A percentile compares a stretch with the other conserved stretches of the same genome.
These are phyloP conservation scores for Coemansia sp. DNA, from an alignment of 192 early-diverging fungal species.

Conservation along the genomic window DNA sequence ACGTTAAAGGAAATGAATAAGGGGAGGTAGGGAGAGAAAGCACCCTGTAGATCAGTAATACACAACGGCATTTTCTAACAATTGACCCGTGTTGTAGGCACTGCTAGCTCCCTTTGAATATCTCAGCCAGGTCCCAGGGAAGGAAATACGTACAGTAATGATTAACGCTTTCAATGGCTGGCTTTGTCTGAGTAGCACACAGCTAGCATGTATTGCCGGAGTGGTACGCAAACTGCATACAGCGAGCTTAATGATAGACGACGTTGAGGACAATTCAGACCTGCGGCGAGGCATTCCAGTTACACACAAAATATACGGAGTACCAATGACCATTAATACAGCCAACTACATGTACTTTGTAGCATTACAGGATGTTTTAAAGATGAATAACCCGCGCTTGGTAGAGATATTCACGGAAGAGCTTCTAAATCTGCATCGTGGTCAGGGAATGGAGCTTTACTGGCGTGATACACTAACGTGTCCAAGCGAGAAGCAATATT, in stretches of 20 bases:
- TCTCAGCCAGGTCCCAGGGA: constrained; percentile 81
- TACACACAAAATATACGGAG: constrained; percentile 95
- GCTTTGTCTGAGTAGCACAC: constrained; percentile 70
- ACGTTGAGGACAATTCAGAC: constrained; percentile 91
- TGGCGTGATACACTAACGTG: constrained; percentile 91
- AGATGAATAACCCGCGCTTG: constrained; percentile 65
- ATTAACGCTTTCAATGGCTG: constrained; percentile 90
- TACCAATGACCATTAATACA: constrained; percentile 90
- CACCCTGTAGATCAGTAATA: background rate
- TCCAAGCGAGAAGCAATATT: constrained; percentile 88
- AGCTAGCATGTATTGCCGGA: constrained; percentile 70
- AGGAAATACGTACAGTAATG: constrained; percentile 88
- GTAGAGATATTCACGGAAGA: constrained; percentile 90
- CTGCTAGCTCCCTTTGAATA: constrained; percentile 94
- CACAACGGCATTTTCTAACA: constrained; percentile 1
- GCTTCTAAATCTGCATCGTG: constrained; percentile 84
- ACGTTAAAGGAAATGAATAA: background rate
- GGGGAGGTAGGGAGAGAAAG: background rate
- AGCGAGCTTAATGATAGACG: constrained; percentile 94
- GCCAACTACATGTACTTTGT: constrained; percentile 98
- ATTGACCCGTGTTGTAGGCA: constrained; percentile 55
- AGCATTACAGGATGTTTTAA: constrained; percentile 71
- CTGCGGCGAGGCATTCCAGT: constrained; percentile 87
- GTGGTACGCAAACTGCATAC: constrained; percentile 94
- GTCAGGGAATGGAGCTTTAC: constrained; percentile 97